phyloP scores from a whole-genome alignment of 2,329 filamentous ascomycete genomes.

The Madurella fahalii region DNA sequence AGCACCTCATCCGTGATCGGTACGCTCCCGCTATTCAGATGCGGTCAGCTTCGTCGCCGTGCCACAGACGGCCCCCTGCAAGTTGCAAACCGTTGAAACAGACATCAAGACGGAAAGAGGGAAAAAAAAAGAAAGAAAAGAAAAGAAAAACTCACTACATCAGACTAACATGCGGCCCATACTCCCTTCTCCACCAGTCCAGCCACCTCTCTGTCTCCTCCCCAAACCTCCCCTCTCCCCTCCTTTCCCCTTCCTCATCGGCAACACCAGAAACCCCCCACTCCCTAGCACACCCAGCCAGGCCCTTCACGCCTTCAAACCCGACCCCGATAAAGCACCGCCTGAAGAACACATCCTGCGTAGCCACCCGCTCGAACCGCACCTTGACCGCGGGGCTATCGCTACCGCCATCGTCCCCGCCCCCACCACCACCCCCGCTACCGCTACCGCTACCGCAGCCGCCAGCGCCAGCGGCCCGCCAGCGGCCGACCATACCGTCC shows the following conservation, averaged over 20 bases:
- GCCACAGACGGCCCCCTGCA: not conserved
- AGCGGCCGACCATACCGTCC: conserved; percentile 23
- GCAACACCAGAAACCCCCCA: conserved; percentile 26
- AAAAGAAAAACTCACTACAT: conserved; percentile 30
- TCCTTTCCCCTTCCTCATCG: conserved; percentile 1
- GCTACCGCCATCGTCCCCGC: too few species aligned
- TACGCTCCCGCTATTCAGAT: conserved; percentile 24
- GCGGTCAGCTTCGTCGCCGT: not conserved
- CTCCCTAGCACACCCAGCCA: conserved; percentile 28
- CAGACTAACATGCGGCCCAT: conserved; percentile 33
- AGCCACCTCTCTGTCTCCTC: conserved; percentile 28
- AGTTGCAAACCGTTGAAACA: not conserved
- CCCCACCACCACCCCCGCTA: too few species aligned
- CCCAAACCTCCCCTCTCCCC: conserved; percentile 3
- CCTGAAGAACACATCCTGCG: conserved; percentile 30
- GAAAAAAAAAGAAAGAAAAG: not conserved
- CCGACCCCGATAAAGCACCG: conserved; percentile 29
- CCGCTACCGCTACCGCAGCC: not conserved
- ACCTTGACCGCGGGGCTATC: conserved; percentile 13
- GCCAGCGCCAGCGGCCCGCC: too few species aligned
- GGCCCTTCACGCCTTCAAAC: conserved; percentile 21
- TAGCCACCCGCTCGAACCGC: conserved; percentile 22
- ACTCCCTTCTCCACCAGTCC: conserved; percentile 26
- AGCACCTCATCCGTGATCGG: conserved; percentile 26
- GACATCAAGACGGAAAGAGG: not conserved